Base-by-base conservation (phyloP, 805 yeast species). In the Kregervanrija fluxuum region DNA sequence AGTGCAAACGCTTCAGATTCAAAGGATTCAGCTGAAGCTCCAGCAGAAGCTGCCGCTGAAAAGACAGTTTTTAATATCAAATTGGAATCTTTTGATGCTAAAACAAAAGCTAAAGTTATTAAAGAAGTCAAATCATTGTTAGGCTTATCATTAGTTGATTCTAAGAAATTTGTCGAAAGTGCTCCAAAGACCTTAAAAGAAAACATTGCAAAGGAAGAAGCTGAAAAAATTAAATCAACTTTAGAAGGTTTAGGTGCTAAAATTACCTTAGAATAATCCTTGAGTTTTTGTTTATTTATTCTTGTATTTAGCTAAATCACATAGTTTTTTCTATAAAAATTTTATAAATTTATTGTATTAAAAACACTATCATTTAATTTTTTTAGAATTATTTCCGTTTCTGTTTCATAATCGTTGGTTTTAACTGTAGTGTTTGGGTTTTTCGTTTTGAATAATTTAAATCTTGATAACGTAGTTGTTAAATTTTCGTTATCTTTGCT, bases 121-220 rank as follows among this genome's bases (percentile, higher is more conserved):
- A 93, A 93, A 74, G 99, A 93, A 71, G 95, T 93, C 57, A 93
- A 93, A 74, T 75, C 84, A 49, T 72, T 91, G 61, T 76, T 93
- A 60, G 96, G 96, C 12, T 75, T 93, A 58, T 87, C 96, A 6
- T 76, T 93, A 56, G 99, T 93, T 49, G 98, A 93, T 65, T 86
- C 97, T 50, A 93, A 93, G 81, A 93, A 93, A 73, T 86, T 93
- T 54, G 99, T 93, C 47, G 99, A 93, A 74, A 70, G 88, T 59
- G 98, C 99, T 50, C 99, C 99, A 57, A 93, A 93, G 76, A 74
- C 85, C 38, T 74, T 93, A 67, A 93, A 93, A 73, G 99, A 93
- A 59, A 88, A 89, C 58, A 89, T 93, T 49, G 83, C 95, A 50
- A 93, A 93, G 76, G 99, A 71, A 64, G 99, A 93, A 59, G 98